These are phyloP conservation scores for Biscogniauxia mediterranea DNA, from an alignment of 2,329 filamentous ascomycete species.

Conservation along the genomic window DNA sequence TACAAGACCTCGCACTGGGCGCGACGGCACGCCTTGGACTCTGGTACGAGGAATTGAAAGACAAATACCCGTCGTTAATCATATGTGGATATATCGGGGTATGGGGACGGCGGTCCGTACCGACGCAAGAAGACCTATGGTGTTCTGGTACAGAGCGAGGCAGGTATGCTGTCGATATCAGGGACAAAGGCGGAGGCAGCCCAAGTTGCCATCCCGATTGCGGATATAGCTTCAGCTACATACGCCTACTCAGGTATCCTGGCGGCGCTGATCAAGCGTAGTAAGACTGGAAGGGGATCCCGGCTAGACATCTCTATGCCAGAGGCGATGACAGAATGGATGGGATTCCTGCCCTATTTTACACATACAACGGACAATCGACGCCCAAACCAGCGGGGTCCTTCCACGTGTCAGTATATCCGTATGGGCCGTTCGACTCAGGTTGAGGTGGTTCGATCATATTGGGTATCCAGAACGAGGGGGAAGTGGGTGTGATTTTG, in stretches of 20 bases:
- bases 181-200: constrained; percentile 43
- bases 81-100: constrained; percentile 55
- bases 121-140: constrained; percentile 55
- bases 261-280: constrained; percentile 47
- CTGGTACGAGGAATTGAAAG: constrained; percentile 42
- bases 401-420: constrained; percentile 54
- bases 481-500: constrained; percentile 53
- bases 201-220: constrained; percentile 54
- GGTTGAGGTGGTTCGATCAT: constrained; percentile 49
- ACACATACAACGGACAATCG: constrained; percentile 45
- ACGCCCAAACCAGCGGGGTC: constrained; percentile 47
- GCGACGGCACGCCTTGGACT: constrained; percentile 47
- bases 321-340: constrained; percentile 59
- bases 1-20: constrained; percentile 53
- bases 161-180: constrained; percentile 50
- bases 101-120: constrained; percentile 50
- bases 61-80: constrained; percentile 44
- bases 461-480: constrained; percentile 57
- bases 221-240: constrained; percentile 53
- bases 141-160: constrained; percentile 53
- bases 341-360: constrained; percentile 57
- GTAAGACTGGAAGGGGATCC: constrained; percentile 46
- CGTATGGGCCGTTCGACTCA: constrained; percentile 54
- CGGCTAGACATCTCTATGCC: constrained; percentile 57
- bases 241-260: constrained; percentile 52